Conservation (phyloP, 257 asterid species). For the Nicotiana attenuata region DNA sequence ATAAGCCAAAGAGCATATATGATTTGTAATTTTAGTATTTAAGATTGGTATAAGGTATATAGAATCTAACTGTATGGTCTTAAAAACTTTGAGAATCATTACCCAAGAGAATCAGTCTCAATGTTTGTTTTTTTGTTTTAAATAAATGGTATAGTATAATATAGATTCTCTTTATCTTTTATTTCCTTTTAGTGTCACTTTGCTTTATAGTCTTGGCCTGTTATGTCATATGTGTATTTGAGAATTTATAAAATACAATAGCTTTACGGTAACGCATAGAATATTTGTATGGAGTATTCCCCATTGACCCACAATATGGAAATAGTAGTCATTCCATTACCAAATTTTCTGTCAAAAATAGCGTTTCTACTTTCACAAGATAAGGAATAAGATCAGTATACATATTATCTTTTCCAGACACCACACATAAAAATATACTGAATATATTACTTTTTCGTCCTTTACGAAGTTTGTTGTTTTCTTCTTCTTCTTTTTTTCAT, state of each 20-base stretch:
- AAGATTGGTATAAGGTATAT: conserved; percentile 15
- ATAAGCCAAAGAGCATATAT: conserved; percentile 22
- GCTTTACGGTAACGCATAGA: conserved; percentile 37
- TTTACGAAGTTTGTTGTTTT: background rate
- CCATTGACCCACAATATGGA: conserved; percentile 33
- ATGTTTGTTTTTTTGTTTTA: background rate
- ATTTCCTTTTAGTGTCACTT: background rate
- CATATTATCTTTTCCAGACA: fast-evolving
- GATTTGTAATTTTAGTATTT: conserved; percentile 13
- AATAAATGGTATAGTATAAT: conserved; percentile 14
- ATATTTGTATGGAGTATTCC: conserved; percentile 14
- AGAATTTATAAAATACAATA: conserved; percentile 19
- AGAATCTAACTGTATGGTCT: conserved; percentile 18
- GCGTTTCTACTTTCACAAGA: no score
- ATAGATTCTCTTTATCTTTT: conserved; percentile 17
- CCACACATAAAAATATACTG: no score
- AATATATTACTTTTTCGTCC: background rate
- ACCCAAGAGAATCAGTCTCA: background rate
- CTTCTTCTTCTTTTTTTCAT: background rate
- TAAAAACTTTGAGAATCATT: conserved; percentile 10
- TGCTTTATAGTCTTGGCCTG: conserved; percentile 22
- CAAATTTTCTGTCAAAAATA: no score
- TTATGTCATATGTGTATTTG: conserved; percentile 21
- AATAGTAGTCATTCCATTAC: conserved; percentile 20
- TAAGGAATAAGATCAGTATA: no score